Base-by-base conservation (phyloP, 163 green algal species). In the Scenedesmus sp. region DNA sequence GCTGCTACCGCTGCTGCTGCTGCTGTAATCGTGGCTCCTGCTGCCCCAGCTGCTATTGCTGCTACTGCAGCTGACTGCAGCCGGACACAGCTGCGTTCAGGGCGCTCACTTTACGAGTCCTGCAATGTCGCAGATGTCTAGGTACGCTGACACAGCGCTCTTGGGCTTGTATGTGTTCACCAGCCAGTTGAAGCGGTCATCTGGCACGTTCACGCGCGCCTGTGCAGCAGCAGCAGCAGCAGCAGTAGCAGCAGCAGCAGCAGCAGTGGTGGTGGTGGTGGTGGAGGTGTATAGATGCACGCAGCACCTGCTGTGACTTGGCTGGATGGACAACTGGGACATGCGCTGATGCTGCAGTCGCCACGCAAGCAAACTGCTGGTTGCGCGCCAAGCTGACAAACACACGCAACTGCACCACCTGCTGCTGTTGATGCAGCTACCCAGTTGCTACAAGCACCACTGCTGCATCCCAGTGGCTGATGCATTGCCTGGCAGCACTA, bases 101-200 rank as follows among this genome's bases (percentile, higher is more conserved):
- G n/a, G 23, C 56, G 70, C 26, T 55, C 95, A 98, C 94, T 97
- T 97, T 16, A 99, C 98, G 54, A 99, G 96, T 9, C 98, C 98
- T 5, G 98, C 98, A 93, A 99, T 99, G 93, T 99, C 98, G 9
- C 96, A 93, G 26, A 99, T 95, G 46, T 99, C 96, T 79, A 99
- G 95, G 94, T 97, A 99, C 0, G 98, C 98, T 46, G 98, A 97
- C 20, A 99, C 94, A 66, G 95, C 74, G 88, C 92, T 95, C 93
- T 97, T 97, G 64, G 92, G 88, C 59, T 93, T 94, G 86, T 94
- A 94, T 23, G 97, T 74, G 91, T 96, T 89, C 2, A 70, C 82
- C 60, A 99, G 95, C 98, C 98, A 99, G 83, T 96, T 97, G 94
- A 99, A 99, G 74, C 98, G 96, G 1, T 99, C 97, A 93, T 99